Evolutionary conservation across 768 basidiomycete genomes (phyloP).

Genomic region (Hygrophorus pudorinus): DNA sequence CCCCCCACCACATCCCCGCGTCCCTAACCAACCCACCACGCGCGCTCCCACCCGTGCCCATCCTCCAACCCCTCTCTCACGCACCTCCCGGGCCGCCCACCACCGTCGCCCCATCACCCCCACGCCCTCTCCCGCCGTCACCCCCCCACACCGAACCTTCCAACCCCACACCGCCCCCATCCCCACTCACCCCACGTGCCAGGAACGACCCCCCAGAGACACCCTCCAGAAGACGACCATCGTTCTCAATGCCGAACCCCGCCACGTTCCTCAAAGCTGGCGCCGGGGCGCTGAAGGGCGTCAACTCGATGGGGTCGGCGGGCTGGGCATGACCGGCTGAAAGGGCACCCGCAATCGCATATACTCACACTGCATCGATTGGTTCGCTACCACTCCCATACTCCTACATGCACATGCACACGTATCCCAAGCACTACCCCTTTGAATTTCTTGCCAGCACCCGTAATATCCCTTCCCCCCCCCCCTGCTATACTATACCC

Average conservation of each 20-base stretch:
- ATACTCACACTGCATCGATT: too few species aligned
- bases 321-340: too few species aligned
- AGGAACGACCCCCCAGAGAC: too few species aligned
- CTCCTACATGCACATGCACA: too few species aligned
- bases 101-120: background rate
- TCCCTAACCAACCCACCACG: background rate
- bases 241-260: too few species aligned
- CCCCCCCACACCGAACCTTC: background rate
- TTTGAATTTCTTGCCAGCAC: too few species aligned
- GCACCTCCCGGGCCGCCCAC: background rate
- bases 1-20: background rate
- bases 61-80: background rate
- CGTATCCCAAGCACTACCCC: too few species aligned
- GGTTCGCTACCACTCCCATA: too few species aligned
- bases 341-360: too few species aligned
- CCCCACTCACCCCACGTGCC: constrained; percentile 1
- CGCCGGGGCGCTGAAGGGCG: constrained; percentile 33
- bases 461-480: too few species aligned
- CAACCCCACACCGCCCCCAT: background rate
- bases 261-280: constrained; percentile 21
- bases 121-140: background rate
- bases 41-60: too few species aligned
- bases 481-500: too few species aligned
- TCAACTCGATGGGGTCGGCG: constrained; percentile 19
- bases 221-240: constrained; percentile 11